Evolutionary conservation across 352 stramenopile species (phyloP), one percentile per base, ranked within the genome.

Genomic region (Globisporangium spinosum): DNA sequence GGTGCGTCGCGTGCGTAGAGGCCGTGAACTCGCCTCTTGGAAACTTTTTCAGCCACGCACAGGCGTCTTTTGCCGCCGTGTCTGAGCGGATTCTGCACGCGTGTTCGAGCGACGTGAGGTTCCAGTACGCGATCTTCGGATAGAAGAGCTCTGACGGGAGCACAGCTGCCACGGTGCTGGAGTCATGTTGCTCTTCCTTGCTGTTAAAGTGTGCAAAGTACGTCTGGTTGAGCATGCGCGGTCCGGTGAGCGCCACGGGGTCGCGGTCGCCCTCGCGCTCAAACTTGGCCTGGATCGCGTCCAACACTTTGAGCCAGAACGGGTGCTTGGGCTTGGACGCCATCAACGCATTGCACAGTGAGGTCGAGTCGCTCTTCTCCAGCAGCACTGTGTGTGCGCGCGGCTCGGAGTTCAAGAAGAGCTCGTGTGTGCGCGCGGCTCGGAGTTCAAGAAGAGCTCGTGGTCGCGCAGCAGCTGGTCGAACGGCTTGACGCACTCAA

Each of bases 321-420:
- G 74, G 78, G 65, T 86, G 77, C 15, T 62, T 55, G 3, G 79
- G 79, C 0, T 58, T 53, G 3, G 82, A 90, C 40, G 77, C 79
- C 78, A 90, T 78, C n/a, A 89, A 45, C 3, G 77, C 79, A 58
- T 90, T 90, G 64, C 79, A 89, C 0, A 89, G 71, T 53, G 73
- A 70, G 25, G 68, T 45, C 5, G 62, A 69, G 3, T 25, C 62
- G 3, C 70, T 71, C 23, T 74, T 74, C 40, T 87, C 77, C n/a
- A 90, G 70, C 6, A 87, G 45, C 32, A 87, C 77, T 1, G 73
- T 68, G 71, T 87, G 77, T 5, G 71, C 74, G 0, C 71, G 64
- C 3, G 75, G 77, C 67, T 85, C 76, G 29, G 71, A 85, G 71
- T 76, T 83, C 22, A 90, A 55, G 47, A 87, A 86, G 3, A 86